Conservation (phyloP, 352 stramenopile species). For the Pythium phragmiticola region DNA sequence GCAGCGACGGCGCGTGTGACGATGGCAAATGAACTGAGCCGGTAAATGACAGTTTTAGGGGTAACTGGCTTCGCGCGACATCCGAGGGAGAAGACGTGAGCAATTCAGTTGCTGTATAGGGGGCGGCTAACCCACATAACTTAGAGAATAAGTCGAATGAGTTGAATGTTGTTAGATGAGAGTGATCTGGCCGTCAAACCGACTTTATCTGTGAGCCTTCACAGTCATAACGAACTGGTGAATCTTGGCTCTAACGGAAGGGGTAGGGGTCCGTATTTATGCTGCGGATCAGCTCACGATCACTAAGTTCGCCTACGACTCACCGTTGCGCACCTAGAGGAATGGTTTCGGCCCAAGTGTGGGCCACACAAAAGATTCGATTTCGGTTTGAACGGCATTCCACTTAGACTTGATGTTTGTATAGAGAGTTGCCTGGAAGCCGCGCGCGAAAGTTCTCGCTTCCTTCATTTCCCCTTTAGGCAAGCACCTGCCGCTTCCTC, state of each 20-base stretch:
- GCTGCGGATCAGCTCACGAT: too few species aligned
- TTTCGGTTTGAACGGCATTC: slow-evolving; percentile 11
- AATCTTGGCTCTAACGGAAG: slow-evolving; percentile 25
- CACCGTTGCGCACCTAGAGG: slow-evolving; percentile 1
- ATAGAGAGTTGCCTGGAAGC: background rate
- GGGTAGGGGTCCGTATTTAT: slow-evolving; percentile 5
- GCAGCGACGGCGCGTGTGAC: background rate
- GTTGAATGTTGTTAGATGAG: slow-evolving; percentile 9
- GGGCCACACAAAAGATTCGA: slow-evolving; percentile 29
- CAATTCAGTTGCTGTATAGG: background rate
- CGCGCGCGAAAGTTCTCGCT: background rate
- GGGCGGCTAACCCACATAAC: background rate
- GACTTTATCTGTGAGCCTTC: slow-evolving; percentile 21
- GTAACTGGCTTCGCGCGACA: slow-evolving; percentile 17
- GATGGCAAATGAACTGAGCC: background rate
- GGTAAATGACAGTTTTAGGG: background rate
- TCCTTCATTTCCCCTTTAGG: slow-evolving; percentile 2
- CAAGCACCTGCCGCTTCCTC: slow-evolving; percentile 2
- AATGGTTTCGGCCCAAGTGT: background rate
- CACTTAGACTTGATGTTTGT: background rate
- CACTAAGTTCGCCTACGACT: background rate
- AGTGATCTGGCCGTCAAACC: slow-evolving; percentile 11
- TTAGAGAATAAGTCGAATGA: background rate
- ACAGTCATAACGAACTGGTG: slow-evolving; percentile 7
- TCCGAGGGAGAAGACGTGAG: slow-evolving; percentile 1